Evolutionary conservation across 768 basidiomycete species (phyloP).

Genomic region (Suillus subalutaceus): DNA sequence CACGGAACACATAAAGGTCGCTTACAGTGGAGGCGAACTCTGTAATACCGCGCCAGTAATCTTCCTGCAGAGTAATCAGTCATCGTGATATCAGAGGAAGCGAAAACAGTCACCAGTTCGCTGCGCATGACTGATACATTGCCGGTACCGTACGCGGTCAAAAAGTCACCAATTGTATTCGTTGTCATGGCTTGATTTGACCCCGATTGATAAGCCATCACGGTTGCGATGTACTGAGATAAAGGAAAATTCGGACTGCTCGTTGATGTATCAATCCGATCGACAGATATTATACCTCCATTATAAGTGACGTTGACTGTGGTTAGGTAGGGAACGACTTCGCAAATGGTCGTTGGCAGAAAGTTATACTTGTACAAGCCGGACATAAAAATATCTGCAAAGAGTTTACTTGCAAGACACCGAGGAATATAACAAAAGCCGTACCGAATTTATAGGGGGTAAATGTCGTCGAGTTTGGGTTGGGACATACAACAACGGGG

Average conservation of each 20-base stretch:
- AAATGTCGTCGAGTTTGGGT: background rate
- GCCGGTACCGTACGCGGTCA: constrained; percentile 2
- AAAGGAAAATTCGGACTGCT: background rate
- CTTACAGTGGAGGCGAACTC: constrained; percentile 14
- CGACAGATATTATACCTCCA: constrained; percentile 3
- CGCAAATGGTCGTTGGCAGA: constrained; percentile 13
- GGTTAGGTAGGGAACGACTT: constrained; percentile 14
- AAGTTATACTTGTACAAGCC: constrained; percentile 20
- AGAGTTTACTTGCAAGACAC: constrained; percentile 12
- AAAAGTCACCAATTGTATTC: constrained; percentile 10
- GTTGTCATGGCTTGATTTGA: background rate
- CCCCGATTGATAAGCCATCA: constrained; percentile 3
- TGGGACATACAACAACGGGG: constrained; percentile 12
- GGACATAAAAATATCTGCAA: background rate
- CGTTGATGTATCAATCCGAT: background rate
- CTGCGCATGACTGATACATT: constrained; percentile 1
- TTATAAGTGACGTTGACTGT: constrained; percentile 20
- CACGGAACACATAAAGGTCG: background rate
- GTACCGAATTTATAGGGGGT: constrained; percentile 6
- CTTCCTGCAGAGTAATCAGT: constrained; percentile 9
- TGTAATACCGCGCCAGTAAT: constrained; percentile 13
- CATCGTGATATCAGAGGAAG: background rate
- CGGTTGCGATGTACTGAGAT: constrained; percentile 4
- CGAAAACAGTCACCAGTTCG: background rate
- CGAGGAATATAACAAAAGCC: background rate